Base-by-base conservation (phyloP, 78 protist genomes). In the Dictyostelium firmibasis region DNA sequence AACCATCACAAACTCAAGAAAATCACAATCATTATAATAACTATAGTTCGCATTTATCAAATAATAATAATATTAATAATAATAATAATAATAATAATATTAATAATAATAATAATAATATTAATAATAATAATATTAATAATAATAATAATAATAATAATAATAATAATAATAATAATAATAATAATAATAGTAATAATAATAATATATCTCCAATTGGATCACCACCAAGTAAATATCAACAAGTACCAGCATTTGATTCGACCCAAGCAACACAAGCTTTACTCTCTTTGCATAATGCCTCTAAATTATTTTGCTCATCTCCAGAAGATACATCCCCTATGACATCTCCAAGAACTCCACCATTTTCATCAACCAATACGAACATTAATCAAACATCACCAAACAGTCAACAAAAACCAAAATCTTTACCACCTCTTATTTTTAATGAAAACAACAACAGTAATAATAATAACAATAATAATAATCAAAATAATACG, bases 191-290 rank as follows among this genome's bases (percentile, higher is more conserved):
- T 41, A 41, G 44, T n/a, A 33, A 57, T 25, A 13, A 83, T 64
- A 13, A 64, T 64, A 57, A 20, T 64, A 57, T 38, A 7, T 57
- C 86, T 27, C 75, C 69, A 27, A 57, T 47, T 81, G 50, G 74
- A 33, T 81, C 86, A 5, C 69, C 86, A 47, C 35, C 38, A 36
- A 20, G 29, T 23, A 81, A 81, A 33, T 57, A 60, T 33, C 86
- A 81, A 53, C 86, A 81, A 57, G 86, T 81, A 31, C 72, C 92
- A 77, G 25, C 81, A 35, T 86, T 86, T 31, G 92, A 86, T 75
- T 75, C 84, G 4, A 67, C 50, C 1, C 79, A 69, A 43, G 89
- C 89, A 20, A 53, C 84, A 7, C 84, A 75, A n/a, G 92, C 92
- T 23, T 29, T 86, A 20, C 57, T 86, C 10, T 86, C 92, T 16